Evolutionary conservation across 2,329 filamentous ascomycete species (phyloP).

Genomic region (Fusarium penzigii): DNA sequence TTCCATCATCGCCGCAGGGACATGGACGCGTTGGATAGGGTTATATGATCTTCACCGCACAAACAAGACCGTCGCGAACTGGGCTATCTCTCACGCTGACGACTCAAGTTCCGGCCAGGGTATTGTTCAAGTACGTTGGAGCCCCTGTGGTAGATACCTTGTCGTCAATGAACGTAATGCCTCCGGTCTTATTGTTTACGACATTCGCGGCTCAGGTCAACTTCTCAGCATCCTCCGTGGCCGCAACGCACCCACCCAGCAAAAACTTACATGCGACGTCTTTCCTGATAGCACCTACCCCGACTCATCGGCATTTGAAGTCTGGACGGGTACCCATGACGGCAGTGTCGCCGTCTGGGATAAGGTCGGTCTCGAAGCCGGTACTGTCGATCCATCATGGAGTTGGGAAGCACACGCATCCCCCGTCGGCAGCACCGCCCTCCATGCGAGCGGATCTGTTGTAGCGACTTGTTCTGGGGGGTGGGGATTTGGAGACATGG

Average conservation of each 20-base stretch:
- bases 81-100: conserved; percentile 60
- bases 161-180: conserved; percentile 62
- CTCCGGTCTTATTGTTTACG: conserved; percentile 59
- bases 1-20: conserved; percentile 59
- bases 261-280: conserved; percentile 57
- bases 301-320: conserved; percentile 50
- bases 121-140: conserved; percentile 62
- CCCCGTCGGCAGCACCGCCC: conserved; percentile 49
- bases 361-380: conserved; percentile 49
- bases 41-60: conserved; percentile 61
- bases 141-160: conserved; percentile 63
- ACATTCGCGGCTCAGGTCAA: conserved; percentile 59
- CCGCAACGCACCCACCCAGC: conserved; percentile 53
- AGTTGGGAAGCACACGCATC: conserved; percentile 49
- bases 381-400: conserved; percentile 48
- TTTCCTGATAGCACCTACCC: conserved; percentile 43
- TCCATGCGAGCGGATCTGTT: conserved; percentile 58
- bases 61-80: conserved; percentile 57
- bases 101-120: conserved; percentile 64
- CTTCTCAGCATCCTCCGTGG: conserved; percentile 57
- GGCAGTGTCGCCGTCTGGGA: conserved; percentile 62
- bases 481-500: conserved; percentile 39
- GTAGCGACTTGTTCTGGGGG: conserved; percentile 58
- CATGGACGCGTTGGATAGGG: conserved; percentile 63
- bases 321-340: conserved; percentile 61